These are phyloP conservation scores for Begonia masoniana DNA, from an alignment of 306 rosid species.

Conservation along the genomic window DNA sequence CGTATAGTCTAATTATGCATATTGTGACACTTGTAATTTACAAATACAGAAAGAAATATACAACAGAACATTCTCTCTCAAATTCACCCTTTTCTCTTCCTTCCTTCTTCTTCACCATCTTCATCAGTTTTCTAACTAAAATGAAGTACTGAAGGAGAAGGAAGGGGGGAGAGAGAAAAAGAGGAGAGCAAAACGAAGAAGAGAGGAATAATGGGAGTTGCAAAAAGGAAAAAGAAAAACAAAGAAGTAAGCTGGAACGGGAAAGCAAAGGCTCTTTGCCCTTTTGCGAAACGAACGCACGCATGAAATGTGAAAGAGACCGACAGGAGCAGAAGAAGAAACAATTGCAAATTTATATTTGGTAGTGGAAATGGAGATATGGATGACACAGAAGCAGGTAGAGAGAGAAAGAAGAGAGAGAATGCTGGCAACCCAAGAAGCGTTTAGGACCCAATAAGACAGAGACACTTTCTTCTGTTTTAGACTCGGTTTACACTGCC, in stretches of 20 bases:
- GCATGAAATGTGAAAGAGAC: constrained; percentile 7
- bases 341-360: constrained; percentile 1
- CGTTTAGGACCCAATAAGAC: constrained; percentile 11
- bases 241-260: constrained; percentile 8
- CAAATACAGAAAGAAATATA: no score
- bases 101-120: no score
- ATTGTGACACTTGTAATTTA: no score
- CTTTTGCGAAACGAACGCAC: background rate
- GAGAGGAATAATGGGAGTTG: constrained; percentile 7
- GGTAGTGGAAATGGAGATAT: background rate
- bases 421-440: background rate
- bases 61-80: no score
- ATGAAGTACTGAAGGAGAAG: background rate
- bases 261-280: constrained; percentile 8
- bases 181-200: background rate
- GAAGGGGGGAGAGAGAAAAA: background rate
- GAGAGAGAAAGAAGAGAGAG: no score
- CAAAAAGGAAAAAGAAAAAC: background rate
- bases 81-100: no score
- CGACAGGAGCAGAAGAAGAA: background rate
- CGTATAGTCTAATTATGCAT: no score
- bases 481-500: constrained; percentile 1
- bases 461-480: constrained; percentile 3
- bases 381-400: constrained; percentile 2
- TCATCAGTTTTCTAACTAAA: no score